These are phyloP conservation scores for Anacardium occidentale DNA, from an alignment of 345 rosid genomes.

Conservation along the genomic window DNA sequence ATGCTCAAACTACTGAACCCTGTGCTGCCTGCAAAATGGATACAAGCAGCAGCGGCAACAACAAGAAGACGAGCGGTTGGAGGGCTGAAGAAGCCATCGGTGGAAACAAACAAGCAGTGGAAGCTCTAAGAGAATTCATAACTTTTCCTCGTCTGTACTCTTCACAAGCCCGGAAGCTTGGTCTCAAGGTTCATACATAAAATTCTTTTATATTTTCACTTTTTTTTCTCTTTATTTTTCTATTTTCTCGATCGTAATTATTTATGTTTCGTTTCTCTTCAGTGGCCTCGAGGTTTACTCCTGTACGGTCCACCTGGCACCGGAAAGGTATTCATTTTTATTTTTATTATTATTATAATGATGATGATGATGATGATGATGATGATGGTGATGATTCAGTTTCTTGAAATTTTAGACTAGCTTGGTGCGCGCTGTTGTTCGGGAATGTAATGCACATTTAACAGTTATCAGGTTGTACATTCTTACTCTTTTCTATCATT, in stretches of 20 bases:
- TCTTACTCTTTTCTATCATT: not conserved
- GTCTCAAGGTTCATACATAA: slow-evolving; percentile 55
- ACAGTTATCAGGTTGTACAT: slow-evolving; percentile 64
- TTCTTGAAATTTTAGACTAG: slow-evolving; percentile 56
- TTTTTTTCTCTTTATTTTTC: not conserved
- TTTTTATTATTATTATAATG: not conserved
- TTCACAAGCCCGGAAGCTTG: slow-evolving; percentile 66
- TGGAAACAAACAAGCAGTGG: slow-evolving; percentile 73
- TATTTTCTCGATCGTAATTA: not conserved
- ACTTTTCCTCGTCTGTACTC: slow-evolving; percentile 68
- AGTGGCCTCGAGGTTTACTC: slow-evolving; percentile 91
- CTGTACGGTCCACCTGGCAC: slow-evolving; percentile 92
- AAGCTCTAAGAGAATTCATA: slow-evolving; percentile 83
- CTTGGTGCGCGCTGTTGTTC: slow-evolving; percentile 88
- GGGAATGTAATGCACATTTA: slow-evolving; percentile 74
- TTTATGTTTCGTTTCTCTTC: slow-evolving; percentile 22
- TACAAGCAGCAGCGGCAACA: slow-evolving; percentile 17
- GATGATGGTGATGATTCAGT: slow-evolving; percentile 3
- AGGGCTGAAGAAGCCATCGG: slow-evolving; percentile 76
- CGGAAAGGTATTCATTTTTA: slow-evolving; percentile 64
- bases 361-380: not conserved
- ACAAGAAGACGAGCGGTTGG: slow-evolving; percentile 28
- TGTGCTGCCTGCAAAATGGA: not conserved
- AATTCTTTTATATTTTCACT: not conserved
- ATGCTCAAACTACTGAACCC: too few relatives aligned